Conservation (phyloP, 2,329 filamentous ascomycete genomes). For the Calonectria hongkongensis region DNA sequence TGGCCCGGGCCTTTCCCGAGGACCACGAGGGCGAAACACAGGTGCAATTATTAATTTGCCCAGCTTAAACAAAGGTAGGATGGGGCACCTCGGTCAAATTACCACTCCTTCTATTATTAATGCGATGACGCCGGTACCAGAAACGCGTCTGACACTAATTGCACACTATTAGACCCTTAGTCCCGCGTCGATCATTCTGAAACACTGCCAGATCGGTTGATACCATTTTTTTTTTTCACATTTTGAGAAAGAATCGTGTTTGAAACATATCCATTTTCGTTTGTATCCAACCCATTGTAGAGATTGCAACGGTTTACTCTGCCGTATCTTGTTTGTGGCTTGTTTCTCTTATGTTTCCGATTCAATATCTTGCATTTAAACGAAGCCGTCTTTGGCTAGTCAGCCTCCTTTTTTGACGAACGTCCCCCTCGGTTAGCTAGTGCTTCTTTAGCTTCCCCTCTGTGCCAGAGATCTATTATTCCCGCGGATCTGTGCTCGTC, state of each 20-base stretch:
- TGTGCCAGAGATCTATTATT: conserved; percentile 24
- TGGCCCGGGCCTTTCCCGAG: neutral
- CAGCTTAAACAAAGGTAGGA: neutral
- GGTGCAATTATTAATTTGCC: neutral
- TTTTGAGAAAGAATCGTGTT: neutral
- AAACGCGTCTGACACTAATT: neutral
- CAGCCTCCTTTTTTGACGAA: conserved; percentile 23
- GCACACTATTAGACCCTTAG: conserved; percentile 5
- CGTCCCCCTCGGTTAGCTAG: conserved; percentile 24
- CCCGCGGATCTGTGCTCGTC: conserved; percentile 14
- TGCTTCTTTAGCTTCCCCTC: conserved; percentile 1
- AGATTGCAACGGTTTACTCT: no score
- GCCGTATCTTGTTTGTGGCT: neutral
- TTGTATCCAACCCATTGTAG: neutral
- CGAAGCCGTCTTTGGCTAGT: conserved; percentile 15
- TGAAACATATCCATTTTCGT: neutral
- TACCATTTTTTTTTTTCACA: neutral
- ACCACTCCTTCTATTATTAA: neutral
- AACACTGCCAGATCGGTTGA: neutral
- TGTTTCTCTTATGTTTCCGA: conserved; percentile 26
- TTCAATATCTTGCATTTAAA: neutral
- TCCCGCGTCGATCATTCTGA: neutral
- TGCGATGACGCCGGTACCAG: conserved; percentile 5
- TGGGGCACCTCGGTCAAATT: conserved; percentile 1
- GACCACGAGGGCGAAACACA: conserved; percentile 6